phyloP scores from a whole-genome alignment of 805 yeast genomes.

The Yamadazyma paraphyllophila region DNA sequence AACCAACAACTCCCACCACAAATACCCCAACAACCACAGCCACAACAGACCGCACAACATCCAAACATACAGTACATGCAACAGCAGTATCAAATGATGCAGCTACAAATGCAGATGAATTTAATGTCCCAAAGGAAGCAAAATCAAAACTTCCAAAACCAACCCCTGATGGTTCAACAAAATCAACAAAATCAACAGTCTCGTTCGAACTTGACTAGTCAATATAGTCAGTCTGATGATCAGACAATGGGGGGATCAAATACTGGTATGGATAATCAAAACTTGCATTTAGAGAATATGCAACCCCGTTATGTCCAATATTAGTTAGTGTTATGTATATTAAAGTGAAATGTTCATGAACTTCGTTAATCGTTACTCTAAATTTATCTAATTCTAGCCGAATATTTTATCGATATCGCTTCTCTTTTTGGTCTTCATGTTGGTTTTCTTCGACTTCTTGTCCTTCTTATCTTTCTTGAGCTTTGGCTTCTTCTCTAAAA shows the following conservation, averaged over 20 bases:
- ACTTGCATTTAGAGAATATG: slow-evolving; percentile 2
- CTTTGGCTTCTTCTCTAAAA: not conserved
- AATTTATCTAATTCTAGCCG: slow-evolving; percentile 35
- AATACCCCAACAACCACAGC: slow-evolving; percentile 2
- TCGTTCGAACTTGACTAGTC: too few species aligned
- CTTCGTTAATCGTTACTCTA: too few species aligned
- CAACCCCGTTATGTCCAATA: slow-evolving; percentile 13
- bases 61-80: not conserved
- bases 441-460: slow-evolving; percentile 16
- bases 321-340: slow-evolving; percentile 5
- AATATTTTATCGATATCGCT: slow-evolving; percentile 75
- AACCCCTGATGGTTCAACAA: not conserved
- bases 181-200: not conserved
- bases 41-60: not conserved
- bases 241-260: not conserved
- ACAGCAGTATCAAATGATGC: slow-evolving; percentile 9
- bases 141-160: slow-evolving; percentile 1
- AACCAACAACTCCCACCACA: not conserved
- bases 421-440: slow-evolving; percentile 46
- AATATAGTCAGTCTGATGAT: too few species aligned
- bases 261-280: slow-evolving; percentile 1
- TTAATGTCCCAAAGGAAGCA: slow-evolving; percentile 2
- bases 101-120: slow-evolving; percentile 8
- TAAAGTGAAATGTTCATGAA: slow-evolving; percentile 1
- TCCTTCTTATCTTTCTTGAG: slow-evolving; percentile 11